phyloP scores from a whole-genome alignment of 768 basidiomycete species.

The Gloeopeniophorella convolvens region DNA sequence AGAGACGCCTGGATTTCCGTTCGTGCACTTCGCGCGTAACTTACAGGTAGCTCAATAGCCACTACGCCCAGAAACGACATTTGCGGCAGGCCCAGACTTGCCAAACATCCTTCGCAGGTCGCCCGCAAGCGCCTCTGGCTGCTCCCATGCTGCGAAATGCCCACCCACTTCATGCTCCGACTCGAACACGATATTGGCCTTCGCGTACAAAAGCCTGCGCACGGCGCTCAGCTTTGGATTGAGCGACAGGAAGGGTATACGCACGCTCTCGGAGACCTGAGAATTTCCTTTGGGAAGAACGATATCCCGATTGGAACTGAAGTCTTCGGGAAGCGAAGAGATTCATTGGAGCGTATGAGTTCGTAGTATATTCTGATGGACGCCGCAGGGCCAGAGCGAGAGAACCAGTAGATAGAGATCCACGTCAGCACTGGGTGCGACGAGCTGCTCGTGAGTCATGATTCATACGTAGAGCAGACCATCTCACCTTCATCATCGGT shows the following conservation, averaged over 20 bases:
- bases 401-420: constrained; percentile 35
- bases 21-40: no score
- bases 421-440: constrained; percentile 32
- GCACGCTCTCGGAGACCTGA: not conserved
- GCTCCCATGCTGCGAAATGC: no score
- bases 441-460: not conserved
- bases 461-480: no score
- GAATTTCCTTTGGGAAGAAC: constrained; percentile 28
- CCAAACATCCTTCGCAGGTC: no score
- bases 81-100: no score
- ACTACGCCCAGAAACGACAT: no score
- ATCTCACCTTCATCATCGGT: constrained; percentile 46
- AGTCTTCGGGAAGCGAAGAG: not conserved
- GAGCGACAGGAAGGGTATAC: not conserved
- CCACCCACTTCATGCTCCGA: constrained; percentile 23
- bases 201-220: constrained; percentile 21
- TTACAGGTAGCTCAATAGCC: no score
- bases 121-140: no score
- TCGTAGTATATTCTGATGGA: constrained; percentile 31
- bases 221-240: not conserved
- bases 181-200: constrained; percentile 26
- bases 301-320: constrained; percentile 27
- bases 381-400: constrained; percentile 29
- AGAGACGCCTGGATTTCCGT: no score
- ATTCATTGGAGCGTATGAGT: constrained; percentile 5